Conservation (phyloP, 345 rosid genomes). For the Populus ilicifolia region DNA sequence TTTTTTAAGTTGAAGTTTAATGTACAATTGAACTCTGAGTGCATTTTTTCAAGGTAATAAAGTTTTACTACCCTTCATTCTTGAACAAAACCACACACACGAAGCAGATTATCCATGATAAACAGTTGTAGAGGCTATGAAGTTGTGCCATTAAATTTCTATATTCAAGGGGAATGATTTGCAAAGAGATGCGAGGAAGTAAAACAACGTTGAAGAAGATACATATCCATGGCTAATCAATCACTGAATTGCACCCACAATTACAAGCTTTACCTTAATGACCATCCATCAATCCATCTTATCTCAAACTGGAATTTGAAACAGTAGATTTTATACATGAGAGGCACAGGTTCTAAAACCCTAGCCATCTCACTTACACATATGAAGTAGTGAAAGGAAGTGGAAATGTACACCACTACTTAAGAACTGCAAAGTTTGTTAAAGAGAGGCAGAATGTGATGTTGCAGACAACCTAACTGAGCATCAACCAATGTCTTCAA, state of each 20-base stretch:
- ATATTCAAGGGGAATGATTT: no score
- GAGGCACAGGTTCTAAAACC: neutral
- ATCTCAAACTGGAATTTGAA: neutral
- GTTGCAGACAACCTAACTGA: neutral
- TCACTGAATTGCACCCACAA: neutral
- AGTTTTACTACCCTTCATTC: neutral
- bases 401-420: neutral
- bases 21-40: neutral
- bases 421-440: slow-evolving; percentile 23
- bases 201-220: no score
- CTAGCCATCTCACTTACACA: slow-evolving; percentile 3
- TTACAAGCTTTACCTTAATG: neutral
- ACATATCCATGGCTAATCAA: no score
- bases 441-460: slow-evolving; percentile 5
- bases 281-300: neutral
- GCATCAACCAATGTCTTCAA: slow-evolving; percentile 2
- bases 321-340: neutral
- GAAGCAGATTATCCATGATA: neutral
- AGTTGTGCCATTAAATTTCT: no score
- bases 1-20: slow-evolving; percentile 7
- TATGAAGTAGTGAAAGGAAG: slow-evolving; percentile 7
- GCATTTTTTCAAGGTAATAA: neutral
- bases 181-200: no score
- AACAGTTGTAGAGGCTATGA: no score
- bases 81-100: neutral